Percentiles rank a stretch among this genome's conserved stretches.
Conservation (phyloP, 257 asterid genomes). For the Galeopsis tetrahit region DNA sequence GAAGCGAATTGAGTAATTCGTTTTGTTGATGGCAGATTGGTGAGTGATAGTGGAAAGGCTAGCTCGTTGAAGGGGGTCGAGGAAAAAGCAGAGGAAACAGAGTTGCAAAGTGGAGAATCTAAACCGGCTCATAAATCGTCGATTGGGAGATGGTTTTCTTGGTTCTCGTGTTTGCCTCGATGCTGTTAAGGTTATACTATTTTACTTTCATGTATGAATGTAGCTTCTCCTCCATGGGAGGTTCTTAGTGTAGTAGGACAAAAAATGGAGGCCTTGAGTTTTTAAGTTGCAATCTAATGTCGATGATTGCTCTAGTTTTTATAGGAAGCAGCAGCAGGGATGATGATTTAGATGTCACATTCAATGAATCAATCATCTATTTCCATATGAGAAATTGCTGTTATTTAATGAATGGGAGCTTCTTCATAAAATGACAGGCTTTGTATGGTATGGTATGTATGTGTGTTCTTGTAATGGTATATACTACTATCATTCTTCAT, state of each 20-base stretch:
- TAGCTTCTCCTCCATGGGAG: not conserved
- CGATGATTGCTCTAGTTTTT: constrained; percentile 5
- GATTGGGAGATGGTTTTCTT: constrained; percentile 36
- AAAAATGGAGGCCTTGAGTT: not conserved
- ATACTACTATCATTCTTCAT: not conserved
- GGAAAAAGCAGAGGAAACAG: constrained; percentile 43
- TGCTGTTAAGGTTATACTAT: constrained; percentile 34
- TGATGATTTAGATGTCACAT: not conserved
- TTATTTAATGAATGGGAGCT: constrained; percentile 2
- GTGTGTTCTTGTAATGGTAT: not conserved
- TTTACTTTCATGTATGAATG: not conserved
- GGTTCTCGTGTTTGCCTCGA: constrained; percentile 48
- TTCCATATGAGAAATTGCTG: not conserved
- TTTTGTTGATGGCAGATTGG: constrained; percentile 47
- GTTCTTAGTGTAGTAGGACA: constrained; percentile 33
- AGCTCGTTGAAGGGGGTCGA: constrained; percentile 35
- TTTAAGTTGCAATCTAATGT: not conserved
- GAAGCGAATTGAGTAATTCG: not conserved
- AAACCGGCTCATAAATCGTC: constrained; percentile 27
- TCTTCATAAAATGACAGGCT: not conserved
- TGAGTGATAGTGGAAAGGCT: constrained; percentile 38
- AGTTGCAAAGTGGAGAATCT: constrained; percentile 28
- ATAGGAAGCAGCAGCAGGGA: constrained; percentile 25
- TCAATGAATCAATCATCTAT: constrained; percentile 7
- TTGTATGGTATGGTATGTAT: constrained; percentile 1